These are phyloP conservation scores for Saturnispora bothae DNA, from an alignment of 805 yeast genomes.

Conservation along the genomic window DNA sequence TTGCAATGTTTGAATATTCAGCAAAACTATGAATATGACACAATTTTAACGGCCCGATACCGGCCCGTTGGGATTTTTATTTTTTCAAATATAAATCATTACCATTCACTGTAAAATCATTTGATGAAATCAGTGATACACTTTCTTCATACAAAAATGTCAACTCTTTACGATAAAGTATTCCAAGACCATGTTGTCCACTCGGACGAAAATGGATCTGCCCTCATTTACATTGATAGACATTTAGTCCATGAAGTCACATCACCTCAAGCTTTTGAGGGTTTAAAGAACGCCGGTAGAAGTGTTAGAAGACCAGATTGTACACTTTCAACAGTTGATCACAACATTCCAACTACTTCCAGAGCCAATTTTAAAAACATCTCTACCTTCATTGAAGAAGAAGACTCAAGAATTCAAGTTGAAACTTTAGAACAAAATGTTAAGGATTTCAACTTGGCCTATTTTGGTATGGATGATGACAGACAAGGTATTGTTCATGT, in stretches of 20 bases:
- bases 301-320: conserved; percentile 84
- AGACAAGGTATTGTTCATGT: conserved; percentile 98
- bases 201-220: conserved; percentile 79
- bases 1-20: too few species aligned
- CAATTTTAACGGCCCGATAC: too few species aligned
- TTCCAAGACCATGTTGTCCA: conserved; percentile 91
- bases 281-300: conserved; percentile 80
- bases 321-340: conserved; percentile 91
- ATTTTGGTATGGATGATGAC: conserved; percentile 86
- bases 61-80: too few species aligned
- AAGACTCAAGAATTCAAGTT: conserved; percentile 87
- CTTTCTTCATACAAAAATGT: conserved; percentile 31
- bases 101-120: conserved; percentile 1
- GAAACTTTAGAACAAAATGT: conserved; percentile 89
- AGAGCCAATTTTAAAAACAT: conserved; percentile 66
- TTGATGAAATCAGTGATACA: too few species aligned
- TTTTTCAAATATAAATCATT: too few species aligned
- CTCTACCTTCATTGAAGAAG: conserved; percentile 74
- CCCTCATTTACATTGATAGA: conserved; percentile 85
- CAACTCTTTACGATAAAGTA: conserved; percentile 91
- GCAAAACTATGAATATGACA: too few species aligned
- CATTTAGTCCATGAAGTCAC: conserved; percentile 98
- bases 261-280: conserved; percentile 98
- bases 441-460: conserved; percentile 77
- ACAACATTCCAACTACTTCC: conserved; percentile 93